Percentiles rank a stretch among this genome's conserved stretches.
phyloP scores from a whole-genome alignment of 164 flowering plant genomes.

The Chimonanthus praecox region DNA sequence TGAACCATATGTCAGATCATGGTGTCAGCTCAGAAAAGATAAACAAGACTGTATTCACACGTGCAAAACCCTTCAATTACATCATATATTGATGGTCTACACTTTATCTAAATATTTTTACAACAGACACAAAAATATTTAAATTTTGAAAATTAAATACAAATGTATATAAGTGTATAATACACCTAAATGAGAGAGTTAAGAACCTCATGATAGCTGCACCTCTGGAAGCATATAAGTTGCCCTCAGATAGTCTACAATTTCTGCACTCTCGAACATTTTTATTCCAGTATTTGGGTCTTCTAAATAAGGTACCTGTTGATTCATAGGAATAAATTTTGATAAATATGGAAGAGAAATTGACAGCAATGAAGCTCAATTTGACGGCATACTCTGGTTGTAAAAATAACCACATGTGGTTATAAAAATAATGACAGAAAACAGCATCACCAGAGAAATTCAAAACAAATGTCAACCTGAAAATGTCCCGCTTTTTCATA shows the following conservation, averaged over 20 bases:
- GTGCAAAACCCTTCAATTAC: background rate
- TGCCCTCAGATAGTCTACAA: constrained; percentile 71
- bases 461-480: constrained; percentile 47
- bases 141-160: background rate
- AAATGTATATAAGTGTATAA: background rate
- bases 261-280: constrained; percentile 97
- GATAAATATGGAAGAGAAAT: too few species aligned
- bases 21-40: too few species aligned
- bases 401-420: background rate
- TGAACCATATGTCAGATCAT: too few species aligned
- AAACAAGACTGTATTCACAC: too few species aligned
- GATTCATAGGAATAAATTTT: too few species aligned
- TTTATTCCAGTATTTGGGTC: constrained; percentile 94
- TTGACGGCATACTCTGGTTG: background rate
- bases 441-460: background rate
- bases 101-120: background rate
- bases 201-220: background rate
- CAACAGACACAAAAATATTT: background rate
- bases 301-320: constrained; percentile 82
- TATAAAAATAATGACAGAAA: background rate
- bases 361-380: too few species aligned
- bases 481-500: constrained; percentile 66
- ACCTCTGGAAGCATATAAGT: constrained; percentile 52
- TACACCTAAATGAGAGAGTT: background rate
- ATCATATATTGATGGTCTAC: background rate